Conservation (phyloP, 208 protist species). For the Wallacemonas sp. region DNA sequence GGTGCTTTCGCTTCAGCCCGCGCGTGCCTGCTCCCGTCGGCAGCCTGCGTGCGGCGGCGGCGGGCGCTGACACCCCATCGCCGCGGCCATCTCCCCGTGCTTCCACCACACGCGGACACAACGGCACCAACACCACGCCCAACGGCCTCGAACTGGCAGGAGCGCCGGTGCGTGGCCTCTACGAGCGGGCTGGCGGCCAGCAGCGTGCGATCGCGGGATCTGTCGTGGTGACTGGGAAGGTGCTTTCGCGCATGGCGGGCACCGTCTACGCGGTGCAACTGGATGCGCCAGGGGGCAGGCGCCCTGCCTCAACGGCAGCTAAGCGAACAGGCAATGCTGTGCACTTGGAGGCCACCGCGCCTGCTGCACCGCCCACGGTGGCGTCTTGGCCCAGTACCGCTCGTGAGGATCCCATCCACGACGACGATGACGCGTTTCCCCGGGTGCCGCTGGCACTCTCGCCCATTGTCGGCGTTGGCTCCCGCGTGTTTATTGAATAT, state of each 20-base stretch:
- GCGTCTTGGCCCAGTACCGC: too few species aligned
- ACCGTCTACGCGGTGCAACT: slow-evolving; percentile 70
- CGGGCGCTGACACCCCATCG: too few species aligned
- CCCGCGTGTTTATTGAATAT: slow-evolving; percentile 68
- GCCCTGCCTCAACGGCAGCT: too few species aligned
- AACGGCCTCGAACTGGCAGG: slow-evolving; percentile 11
- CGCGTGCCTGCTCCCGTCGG: too few species aligned
- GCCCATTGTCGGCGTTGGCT: slow-evolving; percentile 74
- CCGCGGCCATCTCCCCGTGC: too few species aligned
- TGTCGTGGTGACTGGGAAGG: slow-evolving; percentile 37
- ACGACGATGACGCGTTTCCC: background rate
- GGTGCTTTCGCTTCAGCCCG: too few species aligned
- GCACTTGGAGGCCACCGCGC: too few species aligned
- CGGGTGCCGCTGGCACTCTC: slow-evolving; percentile 57
- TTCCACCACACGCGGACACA: too few species aligned
- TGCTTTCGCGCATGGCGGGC: slow-evolving; percentile 58
- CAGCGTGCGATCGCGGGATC: slow-evolving; percentile 49
- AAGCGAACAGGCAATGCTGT: too few species aligned
- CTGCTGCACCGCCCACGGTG: too few species aligned
- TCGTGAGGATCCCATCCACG: background rate
- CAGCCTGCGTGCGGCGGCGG: too few species aligned
- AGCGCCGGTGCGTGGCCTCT: slow-evolving; percentile 24
- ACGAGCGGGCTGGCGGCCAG: background rate
- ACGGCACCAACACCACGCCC: background rate
- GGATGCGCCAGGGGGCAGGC: too few species aligned